A percentile compares a stretch with the other conserved stretches of the same genome.
Conservation (phyloP, 108 stramenopile genomes). For the Cyclotella baltica region DNA sequence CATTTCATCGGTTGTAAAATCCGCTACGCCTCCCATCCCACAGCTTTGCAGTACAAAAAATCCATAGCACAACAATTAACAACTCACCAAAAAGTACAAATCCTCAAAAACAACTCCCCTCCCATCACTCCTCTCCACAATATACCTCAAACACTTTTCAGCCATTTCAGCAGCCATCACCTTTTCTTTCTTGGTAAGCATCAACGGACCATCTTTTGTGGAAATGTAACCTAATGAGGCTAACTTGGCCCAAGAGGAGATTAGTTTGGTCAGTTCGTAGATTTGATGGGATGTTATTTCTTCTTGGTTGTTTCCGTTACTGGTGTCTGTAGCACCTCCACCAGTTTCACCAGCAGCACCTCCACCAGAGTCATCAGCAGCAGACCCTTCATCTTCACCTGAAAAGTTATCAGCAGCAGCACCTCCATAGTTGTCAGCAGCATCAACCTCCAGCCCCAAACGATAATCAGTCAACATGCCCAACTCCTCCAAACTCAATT, state of each 20-base stretch:
- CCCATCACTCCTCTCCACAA: slow-evolving; percentile 25
- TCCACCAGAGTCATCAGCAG: neutral
- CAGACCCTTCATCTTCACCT: neutral
- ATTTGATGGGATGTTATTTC: slow-evolving; percentile 19
- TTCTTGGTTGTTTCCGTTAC: neutral
- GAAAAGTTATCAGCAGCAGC: neutral
- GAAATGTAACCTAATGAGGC: neutral
- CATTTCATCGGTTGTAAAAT: too few relatives aligned
- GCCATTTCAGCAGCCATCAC: slow-evolving; percentile 44
- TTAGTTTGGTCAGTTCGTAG: slow-evolving; percentile 25
- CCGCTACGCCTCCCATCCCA: too few relatives aligned
- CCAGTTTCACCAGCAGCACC: neutral
- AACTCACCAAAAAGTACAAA: slow-evolving; percentile 35
- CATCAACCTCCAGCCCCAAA: slow-evolving; percentile 1
- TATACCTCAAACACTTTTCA: slow-evolving; percentile 36
- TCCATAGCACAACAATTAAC: too few relatives aligned
- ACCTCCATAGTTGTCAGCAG: neutral
- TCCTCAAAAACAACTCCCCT: slow-evolving; percentile 19
- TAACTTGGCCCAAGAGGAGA: slow-evolving; percentile 40
- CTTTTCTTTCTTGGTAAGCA: slow-evolving; percentile 19
- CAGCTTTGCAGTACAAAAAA: too few relatives aligned
- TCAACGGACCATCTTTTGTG: neutral
- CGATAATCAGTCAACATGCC: slow-evolving; percentile 22
- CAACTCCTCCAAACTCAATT: slow-evolving; percentile 21
- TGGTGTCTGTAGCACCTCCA: too few relatives aligned